Conservation (phyloP, 805 yeast species). For the Allodekkera sacchari region DNA sequence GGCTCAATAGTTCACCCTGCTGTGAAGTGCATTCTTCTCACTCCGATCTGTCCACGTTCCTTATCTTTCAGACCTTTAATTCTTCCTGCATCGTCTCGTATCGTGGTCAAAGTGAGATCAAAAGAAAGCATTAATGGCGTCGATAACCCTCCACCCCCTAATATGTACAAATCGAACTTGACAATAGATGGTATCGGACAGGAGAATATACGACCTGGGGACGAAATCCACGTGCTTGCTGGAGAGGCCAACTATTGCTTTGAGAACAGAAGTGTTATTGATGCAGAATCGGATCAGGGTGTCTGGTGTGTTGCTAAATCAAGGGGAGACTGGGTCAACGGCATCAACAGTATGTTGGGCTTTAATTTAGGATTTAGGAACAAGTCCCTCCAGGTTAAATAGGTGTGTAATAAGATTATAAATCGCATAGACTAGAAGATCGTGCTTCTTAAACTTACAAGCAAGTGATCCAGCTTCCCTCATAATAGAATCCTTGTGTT, state of each 20-base stretch:
- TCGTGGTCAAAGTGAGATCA: slow-evolving; percentile 52
- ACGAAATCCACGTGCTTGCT: slow-evolving; percentile 64
- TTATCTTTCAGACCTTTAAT: slow-evolving; percentile 84
- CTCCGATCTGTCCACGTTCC: slow-evolving; percentile 90
- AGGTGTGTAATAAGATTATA: no score
- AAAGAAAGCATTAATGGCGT: slow-evolving; percentile 20
- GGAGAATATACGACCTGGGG: slow-evolving; percentile 60
- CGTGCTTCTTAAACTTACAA: no score
- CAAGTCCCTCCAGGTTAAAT: no score
- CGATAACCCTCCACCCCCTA: no score
- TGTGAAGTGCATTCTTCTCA: slow-evolving; percentile 71
- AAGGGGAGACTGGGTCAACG: slow-evolving; percentile 87
- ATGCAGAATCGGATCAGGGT: slow-evolving; percentile 30
- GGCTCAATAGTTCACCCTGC: slow-evolving; percentile 90
- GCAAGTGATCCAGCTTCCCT: no score
- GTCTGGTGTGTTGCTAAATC: slow-evolving; percentile 82
- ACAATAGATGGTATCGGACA: slow-evolving; percentile 82
- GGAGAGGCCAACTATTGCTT: slow-evolving; percentile 58
- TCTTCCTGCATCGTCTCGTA: slow-evolving; percentile 70
- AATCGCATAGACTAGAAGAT: no score
- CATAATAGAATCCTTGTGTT: no score
- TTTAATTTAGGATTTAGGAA: slow-evolving; percentile 74
- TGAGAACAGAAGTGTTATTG: no score
- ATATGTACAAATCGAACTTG: slow-evolving; percentile 46
- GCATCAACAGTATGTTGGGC: slow-evolving; percentile 80